Base-by-base conservation (phyloP, 2,329 filamentous ascomycete species). In the Monosporascus cannonballus region DNA sequence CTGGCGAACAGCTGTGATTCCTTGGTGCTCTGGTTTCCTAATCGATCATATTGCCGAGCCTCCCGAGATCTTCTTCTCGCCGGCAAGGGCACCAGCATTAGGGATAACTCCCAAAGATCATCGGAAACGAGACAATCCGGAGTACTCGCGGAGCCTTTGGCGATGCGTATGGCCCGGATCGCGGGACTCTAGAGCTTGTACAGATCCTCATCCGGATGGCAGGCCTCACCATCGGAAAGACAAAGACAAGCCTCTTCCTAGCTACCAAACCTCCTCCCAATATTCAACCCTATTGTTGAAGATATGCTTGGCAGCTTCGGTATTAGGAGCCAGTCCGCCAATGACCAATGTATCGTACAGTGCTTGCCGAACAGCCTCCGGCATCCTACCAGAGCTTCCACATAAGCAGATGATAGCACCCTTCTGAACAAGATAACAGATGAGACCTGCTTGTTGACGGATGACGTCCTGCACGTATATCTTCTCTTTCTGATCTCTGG, bases 201-300 rank as follows among this genome's bases (percentile, higher is more conserved):
- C 11, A 30, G 20, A 7, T 25, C 9, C 20, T n/a, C 38, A 39
- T n/a, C 18, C 38, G 8, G 38, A 39, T 25, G 27, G 9, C 27
- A 30, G 27, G 27, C 9, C 9, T 30, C 27, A 11, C 11, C 27
- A 11, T 9, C 9, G 9, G 9, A 30, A 30, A 30, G 27, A 11
- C 27, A 30, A 30, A 7, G 27, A 30, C 27, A 11, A 34, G 30
- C n/a, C 25, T 37, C n/a, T n/a, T 1, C n/a, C n/a, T 18, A 36
- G 11, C 24, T 62, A 84, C 80, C 81, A 84, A 25, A 81, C 81
- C 64, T 84, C 81, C 65, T 84, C 78, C 77, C 80, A 83, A 66
- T 76, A 77, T 7, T 4, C 51, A 44, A 68, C 73, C 45, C 74
- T 57, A 6, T 59, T 61, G 1, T 65, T 63, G 48, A 74, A 65